Percentiles rank a stretch among this genome's conserved stretches.
These are phyloP conservation scores for Fraxinus paxiana DNA, from an alignment of 305 asterid genomes.

Conservation along the genomic window DNA sequence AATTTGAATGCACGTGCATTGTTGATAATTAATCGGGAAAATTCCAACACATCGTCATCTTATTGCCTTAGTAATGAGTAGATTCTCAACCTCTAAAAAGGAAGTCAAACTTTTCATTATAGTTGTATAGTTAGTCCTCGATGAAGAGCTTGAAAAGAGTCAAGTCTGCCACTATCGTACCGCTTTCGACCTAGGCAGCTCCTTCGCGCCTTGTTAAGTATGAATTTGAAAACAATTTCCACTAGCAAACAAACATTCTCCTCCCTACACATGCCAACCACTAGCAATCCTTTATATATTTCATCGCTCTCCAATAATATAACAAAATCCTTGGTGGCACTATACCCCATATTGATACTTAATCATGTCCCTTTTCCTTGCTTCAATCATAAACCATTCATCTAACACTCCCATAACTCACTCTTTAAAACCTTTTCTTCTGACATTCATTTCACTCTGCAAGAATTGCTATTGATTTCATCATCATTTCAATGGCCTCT, in stretches of 20 bases:
- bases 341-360: constrained; percentile 38
- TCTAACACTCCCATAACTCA: constrained; percentile 16
- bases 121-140: neutral
- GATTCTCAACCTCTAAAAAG: neutral
- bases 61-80: neutral
- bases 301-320: constrained; percentile 38
- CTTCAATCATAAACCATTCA: constrained; percentile 9
- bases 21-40: neutral
- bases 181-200: neutral
- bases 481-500: constrained; percentile 49
- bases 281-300: constrained; percentile 30
- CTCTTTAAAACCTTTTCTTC: neutral
- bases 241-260: constrained; percentile 30
- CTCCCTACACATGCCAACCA: constrained; percentile 39
- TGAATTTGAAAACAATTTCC: constrained; percentile 19
- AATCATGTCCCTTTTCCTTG: neutral
- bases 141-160: neutral
- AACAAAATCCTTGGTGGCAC: constrained; percentile 28
- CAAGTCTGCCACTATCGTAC: neutral
- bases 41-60: neutral
- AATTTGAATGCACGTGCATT: neutral
- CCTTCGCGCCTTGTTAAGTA: neutral
- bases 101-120: neutral
- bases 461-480: constrained; percentile 31
- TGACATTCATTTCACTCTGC: constrained; percentile 1